These are phyloP conservation scores for Pinus albicaulis DNA, from an alignment of 75 land plant species.

Conservation along the genomic window DNA sequence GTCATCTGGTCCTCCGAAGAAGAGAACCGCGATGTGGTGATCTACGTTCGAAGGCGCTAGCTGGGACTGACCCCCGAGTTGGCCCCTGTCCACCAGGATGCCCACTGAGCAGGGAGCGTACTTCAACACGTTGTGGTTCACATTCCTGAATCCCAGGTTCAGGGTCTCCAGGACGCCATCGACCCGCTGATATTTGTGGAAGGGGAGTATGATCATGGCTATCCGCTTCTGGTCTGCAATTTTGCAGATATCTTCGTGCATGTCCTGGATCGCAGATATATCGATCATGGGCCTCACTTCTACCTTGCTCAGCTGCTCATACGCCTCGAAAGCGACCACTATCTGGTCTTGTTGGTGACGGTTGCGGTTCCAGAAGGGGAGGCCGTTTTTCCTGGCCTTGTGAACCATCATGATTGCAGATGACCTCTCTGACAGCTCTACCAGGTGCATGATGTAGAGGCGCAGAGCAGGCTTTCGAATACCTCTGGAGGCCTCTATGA, in stretches of 20 bases:
- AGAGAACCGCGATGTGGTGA: constrained; percentile 27
- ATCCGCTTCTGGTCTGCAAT: constrained; percentile 51
- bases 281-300: constrained; percentile 68
- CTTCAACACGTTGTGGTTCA: constrained; percentile 20
- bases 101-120: constrained; percentile 73
- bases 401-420: constrained; percentile 44
- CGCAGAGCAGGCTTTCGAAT: constrained; percentile 34
- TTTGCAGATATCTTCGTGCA: constrained; percentile 74
- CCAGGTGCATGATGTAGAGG: constrained; percentile 57
- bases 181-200: constrained; percentile 47
- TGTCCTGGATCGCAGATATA: constrained; percentile 50
- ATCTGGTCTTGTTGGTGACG: constrained; percentile 15
- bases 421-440: constrained; percentile 61
- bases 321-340: constrained; percentile 37
- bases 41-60: constrained; percentile 26
- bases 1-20: constrained; percentile 81
- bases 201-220: constrained; percentile 57
- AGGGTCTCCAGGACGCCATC: constrained; percentile 52
- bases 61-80: constrained; percentile 35
- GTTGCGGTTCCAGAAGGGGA: constrained; percentile 41
- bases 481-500: constrained; percentile 57
- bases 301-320: constrained; percentile 27
- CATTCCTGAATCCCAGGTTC: constrained; percentile 9
- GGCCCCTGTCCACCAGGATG: constrained; percentile 64
- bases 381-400: constrained; percentile 37